phyloP scores from a whole-genome alignment of 129 eudicot species.

The Scalesia atractyloides region DNA sequence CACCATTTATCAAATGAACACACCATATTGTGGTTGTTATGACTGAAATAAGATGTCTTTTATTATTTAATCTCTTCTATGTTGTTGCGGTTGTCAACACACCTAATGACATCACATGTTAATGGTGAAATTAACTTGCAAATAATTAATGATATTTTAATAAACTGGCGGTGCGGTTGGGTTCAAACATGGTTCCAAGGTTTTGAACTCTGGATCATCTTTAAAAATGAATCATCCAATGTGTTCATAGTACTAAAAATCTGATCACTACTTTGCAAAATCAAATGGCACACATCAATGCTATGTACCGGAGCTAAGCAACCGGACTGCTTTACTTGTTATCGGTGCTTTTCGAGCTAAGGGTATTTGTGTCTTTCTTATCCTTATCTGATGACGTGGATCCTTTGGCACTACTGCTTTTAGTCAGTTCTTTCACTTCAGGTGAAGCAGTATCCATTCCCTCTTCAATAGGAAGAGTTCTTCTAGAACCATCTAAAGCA shows the following conservation, averaged over 20 bases:
- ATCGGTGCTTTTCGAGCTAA: slow-evolving; percentile 35
- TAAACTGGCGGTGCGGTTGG: neutral
- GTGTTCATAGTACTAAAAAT: neutral
- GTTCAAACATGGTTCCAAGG: neutral
- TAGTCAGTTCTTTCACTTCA: slow-evolving; percentile 60
- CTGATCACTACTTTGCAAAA: neutral
- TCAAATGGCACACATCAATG: slow-evolving; percentile 14
- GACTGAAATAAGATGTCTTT: slow-evolving; percentile 34
- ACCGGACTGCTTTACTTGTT: slow-evolving; percentile 26
- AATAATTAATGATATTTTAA: neutral
- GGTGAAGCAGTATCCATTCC: slow-evolving; percentile 43
- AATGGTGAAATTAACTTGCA: neutral
- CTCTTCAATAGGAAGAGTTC: slow-evolving; percentile 92
- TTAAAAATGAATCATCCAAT: slow-evolving; percentile 19
- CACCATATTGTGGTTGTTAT: slow-evolving; percentile 16
- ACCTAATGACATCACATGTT: too few species aligned
- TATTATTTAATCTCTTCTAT: slow-evolving; percentile 25
- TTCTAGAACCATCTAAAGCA: slow-evolving; percentile 90
- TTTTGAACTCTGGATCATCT: slow-evolving; percentile 11
- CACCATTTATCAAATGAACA: slow-evolving; percentile 6
- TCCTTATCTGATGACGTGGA: slow-evolving; percentile 51
- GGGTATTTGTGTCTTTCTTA: slow-evolving; percentile 45
- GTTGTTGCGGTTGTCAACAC: slow-evolving; percentile 4
- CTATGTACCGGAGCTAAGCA: neutral
- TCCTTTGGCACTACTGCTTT: slow-evolving; percentile 37